phyloP scores from a whole-genome alignment of 345 rosid species.

The Euphorbia peplus region DNA sequence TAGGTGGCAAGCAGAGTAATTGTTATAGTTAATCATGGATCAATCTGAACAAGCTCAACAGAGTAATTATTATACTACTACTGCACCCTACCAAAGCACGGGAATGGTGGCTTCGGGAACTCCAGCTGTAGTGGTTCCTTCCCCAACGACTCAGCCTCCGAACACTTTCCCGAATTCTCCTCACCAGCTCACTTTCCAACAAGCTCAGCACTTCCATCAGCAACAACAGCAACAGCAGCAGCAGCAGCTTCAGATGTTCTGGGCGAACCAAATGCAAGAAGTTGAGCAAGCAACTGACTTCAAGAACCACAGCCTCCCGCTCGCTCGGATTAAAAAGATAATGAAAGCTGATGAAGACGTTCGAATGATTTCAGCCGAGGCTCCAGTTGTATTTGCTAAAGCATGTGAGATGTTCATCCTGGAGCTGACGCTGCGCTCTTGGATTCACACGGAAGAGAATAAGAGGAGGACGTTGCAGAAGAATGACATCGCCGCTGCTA shows the following conservation, averaged over 20 bases:
- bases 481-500: slow-evolving; percentile 46
- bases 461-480: slow-evolving; percentile 43
- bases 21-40: slow-evolving; percentile 36
- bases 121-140: slow-evolving; percentile 36
- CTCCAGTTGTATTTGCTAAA: slow-evolving; percentile 42
- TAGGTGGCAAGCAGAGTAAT: not conserved
- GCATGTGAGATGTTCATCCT: slow-evolving; percentile 48
- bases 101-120: slow-evolving; percentile 46
- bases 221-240: slow-evolving; percentile 45
- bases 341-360: slow-evolving; percentile 50
- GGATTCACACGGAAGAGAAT: slow-evolving; percentile 49
- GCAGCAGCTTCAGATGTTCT: slow-evolving; percentile 42
- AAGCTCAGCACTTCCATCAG: slow-evolving; percentile 43
- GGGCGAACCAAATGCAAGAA: slow-evolving; percentile 44
- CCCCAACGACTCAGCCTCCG: slow-evolving; percentile 34
- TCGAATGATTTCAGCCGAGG: slow-evolving; percentile 50
- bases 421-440: slow-evolving; percentile 42
- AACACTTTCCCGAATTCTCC: slow-evolving; percentile 25
- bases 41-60: slow-evolving; percentile 49
- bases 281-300: slow-evolving; percentile 37
- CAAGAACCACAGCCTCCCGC: slow-evolving; percentile 43
- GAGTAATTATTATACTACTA: too few species aligned
- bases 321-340: slow-evolving; percentile 44
- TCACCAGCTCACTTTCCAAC: slow-evolving; percentile 39
- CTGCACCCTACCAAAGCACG: slow-evolving; percentile 47